phyloP scores from a whole-genome alignment of 441 rosid species.

The Pelargonium myrrhifolium region DNA sequence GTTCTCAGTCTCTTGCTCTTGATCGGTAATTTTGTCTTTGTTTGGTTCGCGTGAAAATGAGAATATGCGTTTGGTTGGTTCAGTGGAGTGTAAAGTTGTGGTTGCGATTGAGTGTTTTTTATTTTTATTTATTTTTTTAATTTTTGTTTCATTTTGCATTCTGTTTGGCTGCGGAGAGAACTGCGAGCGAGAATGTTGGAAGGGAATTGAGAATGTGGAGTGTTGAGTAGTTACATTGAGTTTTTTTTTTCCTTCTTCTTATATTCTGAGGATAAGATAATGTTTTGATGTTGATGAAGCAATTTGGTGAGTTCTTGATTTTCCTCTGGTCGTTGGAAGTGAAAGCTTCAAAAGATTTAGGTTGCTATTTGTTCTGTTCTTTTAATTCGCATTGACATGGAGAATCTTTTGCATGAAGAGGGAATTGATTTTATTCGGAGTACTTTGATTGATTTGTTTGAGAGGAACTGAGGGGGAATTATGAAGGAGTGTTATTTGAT shows the following conservation, averaged over 20 bases:
- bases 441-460: too few species aligned
- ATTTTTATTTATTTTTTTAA: too few species aligned
- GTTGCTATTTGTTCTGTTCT: too few species aligned
- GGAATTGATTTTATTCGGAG: too few species aligned
- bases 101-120: neutral
- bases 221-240: neutral
- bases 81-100: too few species aligned
- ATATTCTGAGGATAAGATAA: neutral
- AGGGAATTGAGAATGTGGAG: neutral
- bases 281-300: neutral
- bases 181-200: too few species aligned
- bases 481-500: too few species aligned
- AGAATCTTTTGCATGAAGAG: too few species aligned
- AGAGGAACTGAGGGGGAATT: too few species aligned
- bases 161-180: neutral
- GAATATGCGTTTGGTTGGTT: neutral
- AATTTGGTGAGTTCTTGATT: neutral
- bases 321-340: neutral
- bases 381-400: neutral
- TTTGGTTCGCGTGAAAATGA: slow-evolving; percentile 6
- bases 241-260: neutral
- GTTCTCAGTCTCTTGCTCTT: neutral
- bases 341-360: neutral
- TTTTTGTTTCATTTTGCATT: neutral
- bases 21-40: neutral